Base-by-base conservation (phyloP, 2,329 filamentous ascomycete genomes). In the Fusarium veterinarium region DNA sequence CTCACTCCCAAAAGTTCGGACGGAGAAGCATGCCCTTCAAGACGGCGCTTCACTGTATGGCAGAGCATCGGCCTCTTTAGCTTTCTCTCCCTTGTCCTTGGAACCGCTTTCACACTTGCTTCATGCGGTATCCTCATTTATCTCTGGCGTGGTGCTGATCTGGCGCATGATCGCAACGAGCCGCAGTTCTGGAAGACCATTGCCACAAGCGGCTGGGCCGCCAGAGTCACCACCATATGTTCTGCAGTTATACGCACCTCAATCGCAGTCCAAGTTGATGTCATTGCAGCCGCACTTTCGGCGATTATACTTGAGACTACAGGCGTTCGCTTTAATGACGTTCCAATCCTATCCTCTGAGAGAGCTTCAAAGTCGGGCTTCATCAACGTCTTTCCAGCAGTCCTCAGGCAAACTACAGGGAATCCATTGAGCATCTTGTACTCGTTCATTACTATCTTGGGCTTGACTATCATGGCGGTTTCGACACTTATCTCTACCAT, bases 401-500 rank as follows among this genome's bases (percentile, higher is more conserved):
- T 58, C 14, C 12, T 57, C 3, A 33, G 38, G 5, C 38, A 57
- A n/a, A 30, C 8, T n/a, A 17, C 8, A 3, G 9, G n/a, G 1
- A 14, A 37, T 10, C 8, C n/a, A 1, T 45, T 23, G 3, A 42
- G 37, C 13, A 23, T 23, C 8, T 19, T 56, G 1, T 25, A 58
- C 23, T 56, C 12, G 1, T 16, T 61, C 7, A 28, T 65, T 14
- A 17, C 58, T 8, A 8, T 38, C 5, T 16, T 28, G 3, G n/a
- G 45, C 4, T 38, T 61, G 4, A 6, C 40, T 5, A 38, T 71
- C 37, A 20, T 52, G 5, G 28, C 64, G 0, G 12, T 35, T 20
- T 71, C 48, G 8, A 69, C 52, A 14, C 62, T 69, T 3, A 65
- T 37, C n/a, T 71, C 65, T 4, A 71, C 68, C 8, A 62, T 61